These are phyloP conservation scores for Pachyrhizus erosus DNA, from an alignment of 306 rosid species.

Conservation along the genomic window DNA sequence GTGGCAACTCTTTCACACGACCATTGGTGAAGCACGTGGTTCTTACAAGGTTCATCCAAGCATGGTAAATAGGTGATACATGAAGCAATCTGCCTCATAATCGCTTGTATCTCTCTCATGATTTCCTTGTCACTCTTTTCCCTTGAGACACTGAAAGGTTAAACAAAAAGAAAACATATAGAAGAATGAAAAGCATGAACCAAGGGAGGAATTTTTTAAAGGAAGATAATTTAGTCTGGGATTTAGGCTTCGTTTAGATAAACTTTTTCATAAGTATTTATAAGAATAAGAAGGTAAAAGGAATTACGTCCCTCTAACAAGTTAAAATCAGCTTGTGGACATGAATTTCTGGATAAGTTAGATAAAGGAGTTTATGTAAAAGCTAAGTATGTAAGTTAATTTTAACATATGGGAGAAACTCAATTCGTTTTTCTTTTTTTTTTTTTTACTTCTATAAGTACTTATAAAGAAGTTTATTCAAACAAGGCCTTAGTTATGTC, in stretches of 20 bases:
- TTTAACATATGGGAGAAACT: background rate
- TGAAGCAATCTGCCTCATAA: slow-evolving; percentile 98
- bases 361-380: background rate
- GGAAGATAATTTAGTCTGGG: background rate
- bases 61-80: slow-evolving; percentile 99
- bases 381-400: background rate
- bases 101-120: slow-evolving; percentile 99
- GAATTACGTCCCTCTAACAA: background rate
- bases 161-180: background rate
- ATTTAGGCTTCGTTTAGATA: background rate
- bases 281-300: background rate
- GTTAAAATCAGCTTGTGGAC: background rate
- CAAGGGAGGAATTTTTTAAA: background rate
- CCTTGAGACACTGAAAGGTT: slow-evolving; percentile 67
- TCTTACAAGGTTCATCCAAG: slow-evolving; percentile 90
- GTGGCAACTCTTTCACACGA: background rate
- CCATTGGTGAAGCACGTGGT: background rate
- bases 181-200: background rate
- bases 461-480: background rate
- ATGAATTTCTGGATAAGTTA: background rate
- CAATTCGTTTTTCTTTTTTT: background rate
- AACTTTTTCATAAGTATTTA: background rate
- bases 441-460: background rate
- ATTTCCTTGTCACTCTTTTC: slow-evolving; percentile 98
- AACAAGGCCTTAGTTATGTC: background rate